Conservation (phyloP, 805 yeast species). For the Yamadazyma nakazawae region DNA sequence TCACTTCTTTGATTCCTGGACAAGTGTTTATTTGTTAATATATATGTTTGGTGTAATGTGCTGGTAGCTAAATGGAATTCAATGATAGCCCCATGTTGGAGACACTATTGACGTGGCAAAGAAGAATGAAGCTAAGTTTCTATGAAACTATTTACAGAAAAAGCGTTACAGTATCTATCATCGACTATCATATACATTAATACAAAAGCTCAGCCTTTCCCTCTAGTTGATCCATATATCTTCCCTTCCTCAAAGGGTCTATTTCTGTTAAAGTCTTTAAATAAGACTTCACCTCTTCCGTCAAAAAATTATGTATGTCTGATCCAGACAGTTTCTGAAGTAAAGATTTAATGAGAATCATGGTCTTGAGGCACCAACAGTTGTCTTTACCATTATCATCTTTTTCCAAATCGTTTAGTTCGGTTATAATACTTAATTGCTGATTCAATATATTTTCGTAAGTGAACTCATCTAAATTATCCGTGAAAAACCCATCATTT, state of each 20-base stretch:
- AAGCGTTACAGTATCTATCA: no score
- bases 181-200: background rate
- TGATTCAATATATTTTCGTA: conserved; percentile 38
- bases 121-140: no score
- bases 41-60: no score
- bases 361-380: conserved; percentile 72
- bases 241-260: conserved; percentile 64
- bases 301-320: conserved; percentile 10
- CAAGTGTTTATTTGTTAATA: no score
- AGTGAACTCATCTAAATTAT: conserved; percentile 22
- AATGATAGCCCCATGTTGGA: no score
- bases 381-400: conserved; percentile 63
- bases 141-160: no score
- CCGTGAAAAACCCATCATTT: conserved; percentile 38
- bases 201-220: conserved; percentile 8
- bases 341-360: conserved; percentile 44
- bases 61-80: no score
- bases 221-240: conserved; percentile 47
- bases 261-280: conserved; percentile 45
- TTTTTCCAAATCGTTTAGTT: conserved; percentile 67
- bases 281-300: conserved; percentile 30
- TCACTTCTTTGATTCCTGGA: no score
- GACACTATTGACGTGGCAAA: no score
- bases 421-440: conserved; percentile 50
- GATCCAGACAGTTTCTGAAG: conserved; percentile 10